Percentiles rank a stretch among this genome's conserved stretches.
phyloP scores from a whole-genome alignment of 2,329 filamentous ascomycete species.

The Fonsecaea nubica region DNA sequence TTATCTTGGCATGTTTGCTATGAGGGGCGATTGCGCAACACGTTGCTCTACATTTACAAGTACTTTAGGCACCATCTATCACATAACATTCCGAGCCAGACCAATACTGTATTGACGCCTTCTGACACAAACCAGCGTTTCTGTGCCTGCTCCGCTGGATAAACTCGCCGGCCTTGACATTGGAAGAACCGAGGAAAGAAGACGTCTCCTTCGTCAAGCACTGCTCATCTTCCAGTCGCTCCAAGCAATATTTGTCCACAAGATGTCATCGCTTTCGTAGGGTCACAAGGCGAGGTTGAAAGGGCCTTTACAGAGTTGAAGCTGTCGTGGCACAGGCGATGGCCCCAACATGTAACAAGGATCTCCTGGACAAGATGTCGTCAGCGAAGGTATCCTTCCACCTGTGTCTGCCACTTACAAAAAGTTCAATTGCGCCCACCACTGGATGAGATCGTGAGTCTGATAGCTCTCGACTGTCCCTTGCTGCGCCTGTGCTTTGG shows the following conservation, averaged over 20 bases:
- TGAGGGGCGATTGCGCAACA: not conserved
- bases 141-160: not conserved
- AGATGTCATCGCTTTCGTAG: not conserved
- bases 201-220: not conserved
- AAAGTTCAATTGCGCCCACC: conserved; percentile 27
- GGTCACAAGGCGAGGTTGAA: not conserved
- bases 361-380: conserved; percentile 14
- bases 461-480: conserved; percentile 23
- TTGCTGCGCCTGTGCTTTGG: conserved; percentile 9
- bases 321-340: conserved; percentile 23
- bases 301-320: conserved; percentile 5
- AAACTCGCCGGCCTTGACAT: not conserved
- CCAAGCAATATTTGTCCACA: not conserved
- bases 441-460: conserved; percentile 25
- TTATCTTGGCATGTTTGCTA: conserved; percentile 18
- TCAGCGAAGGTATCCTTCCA: not conserved
- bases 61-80: not conserved
- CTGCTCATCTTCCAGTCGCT: not conserved
- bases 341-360: conserved; percentile 20
- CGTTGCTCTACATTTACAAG: not conserved
- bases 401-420: conserved; percentile 15
- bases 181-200: not conserved
- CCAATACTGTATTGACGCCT: not conserved
- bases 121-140: not conserved
- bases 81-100: not conserved